A percentile compares a stretch with the other conserved stretches of the same genome.
phyloP scores from a whole-genome alignment of 768 basidiomycete genomes.

The Ramaria sp. region DNA sequence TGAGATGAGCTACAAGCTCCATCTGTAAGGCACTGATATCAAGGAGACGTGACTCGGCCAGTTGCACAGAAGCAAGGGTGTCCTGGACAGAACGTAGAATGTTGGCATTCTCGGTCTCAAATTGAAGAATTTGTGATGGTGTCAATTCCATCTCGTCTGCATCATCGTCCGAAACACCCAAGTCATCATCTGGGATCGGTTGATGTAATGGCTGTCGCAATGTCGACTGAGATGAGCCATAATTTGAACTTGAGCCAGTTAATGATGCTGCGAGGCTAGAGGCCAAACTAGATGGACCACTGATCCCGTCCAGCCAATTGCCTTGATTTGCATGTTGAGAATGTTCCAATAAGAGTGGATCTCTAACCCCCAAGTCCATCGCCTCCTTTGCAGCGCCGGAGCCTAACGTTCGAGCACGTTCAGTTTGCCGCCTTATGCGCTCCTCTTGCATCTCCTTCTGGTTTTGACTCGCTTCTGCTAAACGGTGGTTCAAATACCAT shows the following conservation, averaged over 20 bases:
- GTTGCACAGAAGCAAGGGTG: conserved; percentile 79
- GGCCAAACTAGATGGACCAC: conserved; percentile 32
- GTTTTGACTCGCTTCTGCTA: conserved; percentile 67
- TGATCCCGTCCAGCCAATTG: conserved; percentile 47
- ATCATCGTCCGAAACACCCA: conserved; percentile 34
- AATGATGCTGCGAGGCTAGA: conserved; percentile 26
- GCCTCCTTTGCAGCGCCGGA: conserved; percentile 64
- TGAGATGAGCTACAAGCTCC: conserved; percentile 81
- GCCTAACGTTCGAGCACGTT: conserved; percentile 74
- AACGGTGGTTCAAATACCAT: conserved; percentile 77
- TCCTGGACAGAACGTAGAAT: conserved; percentile 79
- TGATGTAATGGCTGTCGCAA: conserved; percentile 13
- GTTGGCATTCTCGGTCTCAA: conserved; percentile 84
- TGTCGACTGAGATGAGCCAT: neutral
- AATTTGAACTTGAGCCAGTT: conserved; percentile 9
- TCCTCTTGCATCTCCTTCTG: conserved; percentile 93
- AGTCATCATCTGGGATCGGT: neutral
- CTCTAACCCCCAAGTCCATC: conserved; percentile 31
- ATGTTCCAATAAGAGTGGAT: conserved; percentile 13
- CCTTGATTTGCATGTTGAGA: conserved; percentile 24
- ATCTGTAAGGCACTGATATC: conserved; percentile 92
- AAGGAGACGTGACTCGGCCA: conserved; percentile 82
- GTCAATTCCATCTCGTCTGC: conserved; percentile 78
- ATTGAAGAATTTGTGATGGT: conserved; percentile 81
- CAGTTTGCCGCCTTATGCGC: conserved; percentile 77